Conservation (phyloP, 192 early-diverging fungal genomes). For the Paraglomus brasilianum region DNA sequence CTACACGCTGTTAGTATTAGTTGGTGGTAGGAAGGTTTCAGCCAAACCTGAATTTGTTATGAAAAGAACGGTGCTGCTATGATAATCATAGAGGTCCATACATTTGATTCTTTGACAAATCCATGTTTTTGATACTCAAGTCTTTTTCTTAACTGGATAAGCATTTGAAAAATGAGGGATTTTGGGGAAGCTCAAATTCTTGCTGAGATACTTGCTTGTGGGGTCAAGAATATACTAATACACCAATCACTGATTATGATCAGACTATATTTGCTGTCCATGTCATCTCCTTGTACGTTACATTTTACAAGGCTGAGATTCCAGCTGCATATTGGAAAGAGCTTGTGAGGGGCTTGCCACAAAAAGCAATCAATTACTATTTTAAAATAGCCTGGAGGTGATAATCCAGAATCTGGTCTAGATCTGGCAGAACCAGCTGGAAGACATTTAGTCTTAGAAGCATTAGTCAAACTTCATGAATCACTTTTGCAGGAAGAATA, state of each 20-base stretch:
- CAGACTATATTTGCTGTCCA: slow-evolving; percentile 17
- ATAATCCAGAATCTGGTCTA: background rate
- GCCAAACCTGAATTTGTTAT: slow-evolving; percentile 22
- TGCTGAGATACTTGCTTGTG: slow-evolving; percentile 16
- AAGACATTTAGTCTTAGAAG: background rate
- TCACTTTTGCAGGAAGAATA: background rate
- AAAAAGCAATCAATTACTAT: background rate
- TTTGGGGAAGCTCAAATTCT: slow-evolving; percentile 25
- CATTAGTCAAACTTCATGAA: slow-evolving; percentile 1
- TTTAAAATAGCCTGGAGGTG: background rate
- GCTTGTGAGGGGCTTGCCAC: slow-evolving; percentile 4
- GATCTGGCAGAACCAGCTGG: slow-evolving; percentile 10
- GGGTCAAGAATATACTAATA: background rate
- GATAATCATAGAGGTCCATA: slow-evolving; percentile 3
- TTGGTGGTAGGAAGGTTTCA: slow-evolving; percentile 11
- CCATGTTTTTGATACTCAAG: slow-evolving; percentile 20
- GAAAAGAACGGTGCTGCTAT: slow-evolving; percentile 10
- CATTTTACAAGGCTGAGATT: slow-evolving; percentile 10
- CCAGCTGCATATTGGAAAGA: slow-evolving; percentile 4
- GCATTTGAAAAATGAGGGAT: slow-evolving; percentile 24
- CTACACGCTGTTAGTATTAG: slow-evolving; percentile 1
- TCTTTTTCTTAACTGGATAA: slow-evolving; percentile 25
- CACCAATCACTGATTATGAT: slow-evolving; percentile 2
- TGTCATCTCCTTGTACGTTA: background rate
- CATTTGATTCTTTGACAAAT: slow-evolving; percentile 4